Percentiles rank a stretch among this genome's conserved stretches.
These are phyloP conservation scores for Sporothrix protearum DNA, from an alignment of 2,329 filamentous ascomycete genomes.

Conservation along the genomic window DNA sequence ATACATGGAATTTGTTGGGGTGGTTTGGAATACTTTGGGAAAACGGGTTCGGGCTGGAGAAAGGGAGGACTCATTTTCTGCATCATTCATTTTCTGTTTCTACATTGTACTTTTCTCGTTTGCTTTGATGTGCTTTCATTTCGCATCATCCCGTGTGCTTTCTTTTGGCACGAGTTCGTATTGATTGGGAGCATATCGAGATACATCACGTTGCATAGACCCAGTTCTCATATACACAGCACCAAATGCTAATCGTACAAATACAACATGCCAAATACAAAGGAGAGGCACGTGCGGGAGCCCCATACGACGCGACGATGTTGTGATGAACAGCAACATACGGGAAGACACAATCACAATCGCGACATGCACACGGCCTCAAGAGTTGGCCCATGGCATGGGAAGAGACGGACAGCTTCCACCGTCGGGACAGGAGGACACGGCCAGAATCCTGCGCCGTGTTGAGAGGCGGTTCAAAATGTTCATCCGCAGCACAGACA, in stretches of 20 bases:
- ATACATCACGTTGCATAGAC: background rate
- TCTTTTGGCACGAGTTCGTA: background rate
- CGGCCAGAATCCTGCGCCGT: background rate
- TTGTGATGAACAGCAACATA: no score
- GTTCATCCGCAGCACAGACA: background rate
- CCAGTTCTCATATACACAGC: background rate
- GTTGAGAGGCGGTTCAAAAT: no score
- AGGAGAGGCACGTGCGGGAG: no score
- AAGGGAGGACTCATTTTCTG: background rate
- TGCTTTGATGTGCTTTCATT: background rate
- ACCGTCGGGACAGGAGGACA: background rate
- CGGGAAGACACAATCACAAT: background rate
- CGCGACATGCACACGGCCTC: background rate
- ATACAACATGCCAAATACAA: background rate
- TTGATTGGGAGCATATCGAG: background rate
- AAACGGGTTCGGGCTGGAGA: background rate
- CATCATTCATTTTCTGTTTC: constrained; percentile 8
- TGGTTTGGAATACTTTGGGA: background rate
- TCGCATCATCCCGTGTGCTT: background rate
- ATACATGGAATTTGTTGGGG: background rate
- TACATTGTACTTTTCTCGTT: background rate
- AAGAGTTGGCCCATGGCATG: background rate
- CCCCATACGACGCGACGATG: no score
- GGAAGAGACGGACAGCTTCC: background rate
- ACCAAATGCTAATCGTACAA: background rate